Evolutionary conservation across 192 early-diverging fungal species (phyloP).

Genomic region (Entophlyctis luteolus): DNA sequence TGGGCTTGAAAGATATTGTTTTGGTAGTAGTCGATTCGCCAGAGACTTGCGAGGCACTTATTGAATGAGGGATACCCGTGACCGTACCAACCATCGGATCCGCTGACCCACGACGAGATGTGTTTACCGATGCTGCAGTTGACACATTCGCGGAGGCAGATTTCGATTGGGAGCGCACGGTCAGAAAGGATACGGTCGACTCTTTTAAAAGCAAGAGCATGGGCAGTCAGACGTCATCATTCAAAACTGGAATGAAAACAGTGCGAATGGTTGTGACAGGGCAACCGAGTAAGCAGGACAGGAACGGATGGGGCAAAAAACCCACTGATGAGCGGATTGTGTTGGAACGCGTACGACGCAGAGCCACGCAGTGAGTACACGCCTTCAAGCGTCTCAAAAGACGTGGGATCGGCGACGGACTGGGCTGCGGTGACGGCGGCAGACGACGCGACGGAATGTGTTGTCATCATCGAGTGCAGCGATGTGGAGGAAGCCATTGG

Average conservation of each 20-base stretch:
- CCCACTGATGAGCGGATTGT: background rate
- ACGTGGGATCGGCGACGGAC: slow-evolving; percentile 3
- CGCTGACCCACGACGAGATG: background rate
- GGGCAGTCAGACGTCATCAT: background rate
- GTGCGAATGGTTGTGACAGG: background rate
- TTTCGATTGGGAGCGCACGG: slow-evolving; percentile 8
- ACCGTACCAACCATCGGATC: background rate
- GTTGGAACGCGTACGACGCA: background rate
- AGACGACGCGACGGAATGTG: background rate
- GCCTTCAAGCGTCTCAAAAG: slow-evolving; percentile 16
- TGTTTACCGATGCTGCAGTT: background rate
- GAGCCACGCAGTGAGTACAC: background rate
- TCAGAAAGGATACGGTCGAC: slow-evolving; percentile 15
- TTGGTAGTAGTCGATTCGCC: background rate
- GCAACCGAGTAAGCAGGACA: background rate
- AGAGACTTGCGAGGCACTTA: background rate
- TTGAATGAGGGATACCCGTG: background rate
- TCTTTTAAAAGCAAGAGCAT: slow-evolving; percentile 1
- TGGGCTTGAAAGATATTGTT: background rate
- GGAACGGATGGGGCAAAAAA: background rate
- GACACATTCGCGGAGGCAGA: background rate
- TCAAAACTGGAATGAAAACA: background rate
- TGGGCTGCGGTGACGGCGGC: background rate
- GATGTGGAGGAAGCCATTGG: no score
- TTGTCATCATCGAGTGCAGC: no score